Evolutionary conservation across 441 rosid genomes (phyloP).

Genomic region (Corymbia calophylla): DNA sequence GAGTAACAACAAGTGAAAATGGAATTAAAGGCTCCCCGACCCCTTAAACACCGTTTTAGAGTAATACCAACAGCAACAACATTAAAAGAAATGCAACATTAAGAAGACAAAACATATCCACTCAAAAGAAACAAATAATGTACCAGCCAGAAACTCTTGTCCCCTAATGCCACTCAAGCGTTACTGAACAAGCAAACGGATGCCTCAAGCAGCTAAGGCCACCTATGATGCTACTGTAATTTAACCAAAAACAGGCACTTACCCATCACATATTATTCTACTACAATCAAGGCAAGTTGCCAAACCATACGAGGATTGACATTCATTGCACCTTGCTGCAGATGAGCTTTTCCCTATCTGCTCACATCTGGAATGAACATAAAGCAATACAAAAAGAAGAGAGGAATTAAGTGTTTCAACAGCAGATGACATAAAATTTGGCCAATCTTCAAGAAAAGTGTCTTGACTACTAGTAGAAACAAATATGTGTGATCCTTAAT

Average conservation of each 20-base stretch:
- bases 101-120: not conserved
- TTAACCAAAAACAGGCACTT: slow-evolving; percentile 1
- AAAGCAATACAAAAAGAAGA: not conserved
- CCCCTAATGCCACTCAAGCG: not conserved
- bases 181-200: not conserved
- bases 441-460: not conserved
- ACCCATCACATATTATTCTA: slow-evolving; percentile 56
- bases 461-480: not conserved
- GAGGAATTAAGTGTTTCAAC: not conserved
- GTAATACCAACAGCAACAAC: not conserved
- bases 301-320: slow-evolving; percentile 39
- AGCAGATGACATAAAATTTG: not conserved
- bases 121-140: not conserved
- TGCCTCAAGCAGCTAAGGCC: not conserved
- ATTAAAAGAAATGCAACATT: not conserved
- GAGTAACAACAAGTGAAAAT: not conserved
- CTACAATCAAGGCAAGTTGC: slow-evolving; percentile 66
- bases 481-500: not conserved
- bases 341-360: slow-evolving; percentile 36
- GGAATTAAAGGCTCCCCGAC: not conserved
- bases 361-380: slow-evolving; percentile 43
- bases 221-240: not conserved
- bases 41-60: not conserved
- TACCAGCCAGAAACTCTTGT: not conserved
- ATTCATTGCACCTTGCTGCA: slow-evolving; percentile 40